Evolutionary conservation across 1,284 basidiomycete genomes (phyloP), one percentile per base, ranked within the genome.

Genomic region (Ustilago cynodontis): DNA sequence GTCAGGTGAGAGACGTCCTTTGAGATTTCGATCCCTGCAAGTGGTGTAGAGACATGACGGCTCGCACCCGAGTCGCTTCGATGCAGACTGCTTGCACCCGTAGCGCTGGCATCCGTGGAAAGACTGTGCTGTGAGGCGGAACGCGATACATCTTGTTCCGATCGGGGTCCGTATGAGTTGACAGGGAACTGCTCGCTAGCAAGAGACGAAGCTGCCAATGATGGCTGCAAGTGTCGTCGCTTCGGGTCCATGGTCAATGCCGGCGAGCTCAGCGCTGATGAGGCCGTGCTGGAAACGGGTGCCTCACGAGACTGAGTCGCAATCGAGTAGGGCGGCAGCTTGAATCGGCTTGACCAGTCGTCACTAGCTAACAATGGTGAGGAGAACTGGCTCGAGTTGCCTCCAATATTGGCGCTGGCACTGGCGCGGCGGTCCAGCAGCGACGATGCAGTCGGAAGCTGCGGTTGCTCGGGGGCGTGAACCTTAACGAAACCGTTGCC

Each of bases 91-190:
- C 13, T 49, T 14, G 47, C 24, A 14, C 51, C n/a, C 10, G 51
- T 41, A 6, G 47, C 45, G 51, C 71, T 74, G 37, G 53, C 39
- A 20, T 58, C 57, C 16, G 63, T 62, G 16, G 66, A 28, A 2
- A 76, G 37, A 20, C 68, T 68, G 39, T 76, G 65, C 58, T 67
- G 64, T 37, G 73, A 76, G 14, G 54, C 62, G 7, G 73, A 76
- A 2, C 65, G 65, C 20, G 65, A 68, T 1, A 62, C 53, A 22
- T 69, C 67, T 41, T 62, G 63, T 45, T 69, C 72, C 26, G 67
- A 75, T 22, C 67, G 62, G 3, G 67, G 59, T 26, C 72, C 72
- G 24, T 75, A 75, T 63, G 66, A 69, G 53, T 75, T 75, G 67
- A 75, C 72, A 13, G 63, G 26, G 35, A 66, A 66, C 49, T 75